These are phyloP conservation scores for Nymphaea colorata DNA, from an alignment of 164 flowering plant species.

Conservation along the genomic window DNA sequence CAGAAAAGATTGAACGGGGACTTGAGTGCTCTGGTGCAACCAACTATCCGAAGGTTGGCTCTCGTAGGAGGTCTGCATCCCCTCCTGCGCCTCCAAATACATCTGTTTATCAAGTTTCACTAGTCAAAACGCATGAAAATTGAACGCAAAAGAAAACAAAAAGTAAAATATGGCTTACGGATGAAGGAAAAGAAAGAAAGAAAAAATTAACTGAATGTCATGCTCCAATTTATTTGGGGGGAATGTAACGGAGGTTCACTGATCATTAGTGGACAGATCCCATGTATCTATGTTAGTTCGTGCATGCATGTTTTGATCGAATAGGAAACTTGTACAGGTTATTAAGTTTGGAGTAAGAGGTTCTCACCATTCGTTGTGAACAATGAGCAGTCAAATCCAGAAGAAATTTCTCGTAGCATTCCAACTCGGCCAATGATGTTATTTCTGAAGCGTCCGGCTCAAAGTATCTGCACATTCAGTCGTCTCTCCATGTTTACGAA, in stretches of 20 bases:
- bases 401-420: slow-evolving; percentile 1
- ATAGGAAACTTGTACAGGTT: too few species aligned
- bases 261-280: too few species aligned
- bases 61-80: background rate
- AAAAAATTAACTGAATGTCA: background rate
- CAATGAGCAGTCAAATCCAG: background rate
- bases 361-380: background rate
- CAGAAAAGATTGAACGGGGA: background rate
- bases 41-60: background rate
- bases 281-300: too few species aligned
- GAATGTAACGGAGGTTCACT: background rate
- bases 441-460: slow-evolving; percentile 1
- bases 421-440: background rate
- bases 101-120: background rate
- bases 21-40: background rate
- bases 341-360: too few species aligned
- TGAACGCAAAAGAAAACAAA: background rate
- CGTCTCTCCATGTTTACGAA: background rate
- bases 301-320: too few species aligned
- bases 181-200: background rate
- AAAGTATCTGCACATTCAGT: background rate
- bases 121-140: background rate
- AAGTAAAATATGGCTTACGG: background rate
- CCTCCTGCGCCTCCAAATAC: slow-evolving; percentile 1
- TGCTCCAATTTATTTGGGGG: background rate